Evolutionary conservation across 2,329 filamentous ascomycete species (phyloP).

Genomic region (Fusarium xylarioides): DNA sequence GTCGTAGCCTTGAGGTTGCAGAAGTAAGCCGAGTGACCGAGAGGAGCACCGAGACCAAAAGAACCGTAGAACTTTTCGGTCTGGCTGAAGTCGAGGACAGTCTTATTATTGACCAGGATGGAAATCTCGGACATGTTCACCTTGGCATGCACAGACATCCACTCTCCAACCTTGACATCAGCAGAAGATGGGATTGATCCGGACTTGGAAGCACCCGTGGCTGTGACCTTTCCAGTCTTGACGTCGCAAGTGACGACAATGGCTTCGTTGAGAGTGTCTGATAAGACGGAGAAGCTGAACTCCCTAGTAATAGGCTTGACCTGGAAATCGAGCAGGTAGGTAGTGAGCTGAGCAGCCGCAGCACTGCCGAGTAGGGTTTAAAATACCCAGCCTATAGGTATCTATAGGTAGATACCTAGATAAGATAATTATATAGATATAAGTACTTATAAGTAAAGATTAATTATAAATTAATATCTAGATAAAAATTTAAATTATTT

Average conservation of each 20-base stretch:
- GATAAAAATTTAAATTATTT: no score
- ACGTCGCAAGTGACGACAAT: not conserved
- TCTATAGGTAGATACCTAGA: no score
- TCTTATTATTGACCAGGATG: not conserved
- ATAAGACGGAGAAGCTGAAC: not conserved
- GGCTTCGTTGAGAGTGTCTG: not conserved
- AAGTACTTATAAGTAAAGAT: no score
- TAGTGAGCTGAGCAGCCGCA: not conserved
- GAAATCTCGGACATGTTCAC: not conserved
- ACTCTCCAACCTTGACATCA: not conserved
- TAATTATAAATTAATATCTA: no score
- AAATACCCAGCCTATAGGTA: no score
- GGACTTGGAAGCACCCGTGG: not conserved
- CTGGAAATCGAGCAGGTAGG: not conserved
- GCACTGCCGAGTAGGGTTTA: rapidly evolving
- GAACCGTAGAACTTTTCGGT: not conserved
- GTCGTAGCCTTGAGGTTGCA: not conserved
- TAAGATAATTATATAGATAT: no score
- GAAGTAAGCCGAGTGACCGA: not conserved
- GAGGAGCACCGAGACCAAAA: not conserved
- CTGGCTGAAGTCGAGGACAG: not conserved
- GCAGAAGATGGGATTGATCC: rapidly evolving
- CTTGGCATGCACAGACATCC: not conserved
- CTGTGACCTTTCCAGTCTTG: not conserved
- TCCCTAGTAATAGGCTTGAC: not conserved